Conservation (phyloP, 106 monocot species). For the Dactylorhiza incarnata region DNA sequence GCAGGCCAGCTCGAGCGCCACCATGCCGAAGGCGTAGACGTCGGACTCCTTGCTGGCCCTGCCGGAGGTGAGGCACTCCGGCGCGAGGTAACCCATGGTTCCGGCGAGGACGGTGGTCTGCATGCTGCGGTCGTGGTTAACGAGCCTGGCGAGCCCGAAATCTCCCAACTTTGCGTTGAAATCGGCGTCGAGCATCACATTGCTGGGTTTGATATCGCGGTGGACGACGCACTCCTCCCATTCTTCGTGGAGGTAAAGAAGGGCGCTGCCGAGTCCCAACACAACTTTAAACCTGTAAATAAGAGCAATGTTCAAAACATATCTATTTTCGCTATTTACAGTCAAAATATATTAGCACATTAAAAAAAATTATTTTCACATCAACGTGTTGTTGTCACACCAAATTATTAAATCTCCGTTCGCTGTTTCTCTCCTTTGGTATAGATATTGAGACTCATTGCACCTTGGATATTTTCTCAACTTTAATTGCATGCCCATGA, state of each 20-base stretch:
- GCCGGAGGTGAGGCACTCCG: conserved; percentile 8
- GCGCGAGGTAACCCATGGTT: conserved; percentile 18
- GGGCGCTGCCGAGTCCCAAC: conserved; percentile 30
- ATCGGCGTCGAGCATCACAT: conserved; percentile 19
- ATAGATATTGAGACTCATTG: too few relatives aligned
- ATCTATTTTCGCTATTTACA: too few relatives aligned
- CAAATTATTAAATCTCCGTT: too few relatives aligned
- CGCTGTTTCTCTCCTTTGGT: too few relatives aligned
- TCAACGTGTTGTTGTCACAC: too few relatives aligned
- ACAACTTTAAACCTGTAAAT: conserved; percentile 31
- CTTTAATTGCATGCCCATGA: too few relatives aligned
- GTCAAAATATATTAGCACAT: too few relatives aligned
- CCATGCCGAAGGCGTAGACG: conserved; percentile 23
- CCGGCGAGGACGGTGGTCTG: conserved; percentile 23
- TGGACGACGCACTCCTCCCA: conserved; percentile 49
- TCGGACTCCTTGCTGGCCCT: conserved; percentile 23
- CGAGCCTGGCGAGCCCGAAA: conserved; percentile 18
- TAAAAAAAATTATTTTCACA: too few relatives aligned
- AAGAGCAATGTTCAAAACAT: too few relatives aligned
- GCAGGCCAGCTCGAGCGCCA: conserved; percentile 15
- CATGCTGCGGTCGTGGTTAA: conserved; percentile 16
- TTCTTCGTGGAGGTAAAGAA: conserved; percentile 62
- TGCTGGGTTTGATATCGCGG: conserved; percentile 26
- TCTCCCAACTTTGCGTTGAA: conserved; percentile 20
- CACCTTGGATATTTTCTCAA: too few relatives aligned